These are phyloP conservation scores for Lyophyllum decastes DNA, from an alignment of 768 basidiomycete genomes.

Conservation along the genomic window DNA sequence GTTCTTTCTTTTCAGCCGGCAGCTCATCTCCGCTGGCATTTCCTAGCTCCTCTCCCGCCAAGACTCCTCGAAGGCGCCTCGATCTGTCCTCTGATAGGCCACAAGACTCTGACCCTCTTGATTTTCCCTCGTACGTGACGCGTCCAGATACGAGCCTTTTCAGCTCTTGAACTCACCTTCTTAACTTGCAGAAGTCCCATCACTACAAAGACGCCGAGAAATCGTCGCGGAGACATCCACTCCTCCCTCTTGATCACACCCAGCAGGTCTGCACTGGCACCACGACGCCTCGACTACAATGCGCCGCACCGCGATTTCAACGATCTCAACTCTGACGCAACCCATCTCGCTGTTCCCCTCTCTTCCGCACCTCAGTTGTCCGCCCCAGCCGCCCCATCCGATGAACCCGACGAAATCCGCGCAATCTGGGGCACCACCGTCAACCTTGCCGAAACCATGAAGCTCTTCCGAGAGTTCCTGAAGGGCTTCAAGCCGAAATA, in stretches of 20 bases:
- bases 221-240: slow-evolving; percentile 88
- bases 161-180: background rate
- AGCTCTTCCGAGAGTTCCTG: slow-evolving; percentile 84
- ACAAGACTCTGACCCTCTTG: slow-evolving; percentile 64
- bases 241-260: slow-evolving; percentile 70
- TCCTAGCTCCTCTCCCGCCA: slow-evolving; percentile 63
- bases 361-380: slow-evolving; percentile 60
- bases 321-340: slow-evolving; percentile 61
- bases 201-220: slow-evolving; percentile 60
- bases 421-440: slow-evolving; percentile 99
- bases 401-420: slow-evolving; percentile 81
- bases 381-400: slow-evolving; percentile 60
- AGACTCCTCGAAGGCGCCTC: slow-evolving; percentile 42
- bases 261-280: slow-evolving; percentile 33
- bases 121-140: slow-evolving; percentile 64
- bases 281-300: slow-evolving; percentile 31
- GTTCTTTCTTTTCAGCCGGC: slow-evolving; percentile 35
- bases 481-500: slow-evolving; percentile 94
- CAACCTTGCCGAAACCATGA: slow-evolving; percentile 89
- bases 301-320: slow-evolving; percentile 32
- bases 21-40: slow-evolving; percentile 67
- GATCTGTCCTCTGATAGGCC: slow-evolving; percentile 36
- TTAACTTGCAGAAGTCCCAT: slow-evolving; percentile 47
- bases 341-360: slow-evolving; percentile 54
- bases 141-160: background rate